phyloP scores from a whole-genome alignment of 148 eudicot genomes.

The Simmondsia chinensis region DNA sequence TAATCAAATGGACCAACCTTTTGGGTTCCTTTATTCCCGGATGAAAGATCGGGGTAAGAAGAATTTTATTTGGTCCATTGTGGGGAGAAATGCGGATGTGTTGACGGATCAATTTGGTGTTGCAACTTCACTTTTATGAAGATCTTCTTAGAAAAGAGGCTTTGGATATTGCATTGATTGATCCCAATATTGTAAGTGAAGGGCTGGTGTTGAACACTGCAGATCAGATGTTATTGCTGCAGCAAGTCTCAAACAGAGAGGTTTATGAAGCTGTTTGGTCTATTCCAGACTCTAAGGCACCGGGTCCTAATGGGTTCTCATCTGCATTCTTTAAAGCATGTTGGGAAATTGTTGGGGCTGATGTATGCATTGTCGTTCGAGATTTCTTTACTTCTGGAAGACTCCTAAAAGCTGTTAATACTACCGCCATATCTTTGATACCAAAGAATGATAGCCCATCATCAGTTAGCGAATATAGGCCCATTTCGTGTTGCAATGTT shows the following conservation, averaged over 20 bases:
- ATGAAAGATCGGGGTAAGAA: no score
- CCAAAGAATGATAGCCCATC: background rate
- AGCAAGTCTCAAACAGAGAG: background rate
- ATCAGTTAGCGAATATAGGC: background rate
- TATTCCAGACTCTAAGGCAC: background rate
- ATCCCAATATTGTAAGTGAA: no score
- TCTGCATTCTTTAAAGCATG: background rate
- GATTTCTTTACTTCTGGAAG: background rate
- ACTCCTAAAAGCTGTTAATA: background rate
- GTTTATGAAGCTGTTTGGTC: background rate
- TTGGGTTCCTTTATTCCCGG: no score
- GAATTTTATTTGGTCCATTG: no score
- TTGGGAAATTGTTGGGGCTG: background rate
- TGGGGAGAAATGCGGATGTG: no score
- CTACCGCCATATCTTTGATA: background rate
- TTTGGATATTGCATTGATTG: no score
- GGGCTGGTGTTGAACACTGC: no score
- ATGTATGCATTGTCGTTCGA: background rate
- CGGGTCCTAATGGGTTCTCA: background rate
- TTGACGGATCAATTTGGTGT: no score
- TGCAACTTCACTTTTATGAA: no score
- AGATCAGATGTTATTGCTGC: no score
- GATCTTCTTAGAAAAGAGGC: no score
- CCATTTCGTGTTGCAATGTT: background rate
- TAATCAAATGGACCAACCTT: no score